Base-by-base conservation (phyloP, 495 filamentous ascomycete species). In the Lindgomyces ingoldianus region DNA sequence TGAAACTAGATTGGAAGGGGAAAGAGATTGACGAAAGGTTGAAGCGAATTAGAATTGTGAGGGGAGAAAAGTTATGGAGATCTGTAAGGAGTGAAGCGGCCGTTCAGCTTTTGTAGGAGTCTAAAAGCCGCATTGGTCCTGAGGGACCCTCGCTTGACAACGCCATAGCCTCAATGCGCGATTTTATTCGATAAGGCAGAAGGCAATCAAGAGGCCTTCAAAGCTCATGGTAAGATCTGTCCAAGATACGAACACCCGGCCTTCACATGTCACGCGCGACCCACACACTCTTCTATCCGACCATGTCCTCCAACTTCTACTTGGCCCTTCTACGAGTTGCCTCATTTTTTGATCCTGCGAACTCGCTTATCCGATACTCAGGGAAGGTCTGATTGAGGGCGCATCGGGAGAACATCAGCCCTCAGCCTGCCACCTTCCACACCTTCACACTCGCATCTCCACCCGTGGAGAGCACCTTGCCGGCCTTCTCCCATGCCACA, bases 381-480 rank as follows among this genome's bases (percentile, higher is more conserved):
- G n/a, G n/a, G n/a, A n/a, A 52, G 8, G 11, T 25, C 4, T 8
- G 25, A 47, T 47, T 18, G 48, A 44, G 30, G 24, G 44, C 46
- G 21, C 24, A 9, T n/a, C 16, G 33, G 41, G 14, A 3, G 39
- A 12, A 27, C 8, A 24, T 26, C 39, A 29, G 16, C 14, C 21
- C 25, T 58, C 44, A 52, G 64, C 57, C 48, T 22, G n/a, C 4
- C 16, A 96, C 86, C 62, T 79, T 82, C 94, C 94, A 98, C 46
- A 91, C 81, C 82, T 96, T 98, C 22, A 98, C 83, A 0, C 89
- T 85, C 45, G 90, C 92, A 82, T 98, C 94, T 1, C 87, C 90
- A 11, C 94, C 94, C 25, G 83, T 84, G 65, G 87, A 93, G 1
- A 88, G 84, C 29, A 97, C 81, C 76, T 83, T 90, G n/a, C 78